These are phyloP conservation scores for Brasilioporus rufonigricans DNA, from an alignment of 768 basidiomycete species.

Conservation along the genomic window DNA sequence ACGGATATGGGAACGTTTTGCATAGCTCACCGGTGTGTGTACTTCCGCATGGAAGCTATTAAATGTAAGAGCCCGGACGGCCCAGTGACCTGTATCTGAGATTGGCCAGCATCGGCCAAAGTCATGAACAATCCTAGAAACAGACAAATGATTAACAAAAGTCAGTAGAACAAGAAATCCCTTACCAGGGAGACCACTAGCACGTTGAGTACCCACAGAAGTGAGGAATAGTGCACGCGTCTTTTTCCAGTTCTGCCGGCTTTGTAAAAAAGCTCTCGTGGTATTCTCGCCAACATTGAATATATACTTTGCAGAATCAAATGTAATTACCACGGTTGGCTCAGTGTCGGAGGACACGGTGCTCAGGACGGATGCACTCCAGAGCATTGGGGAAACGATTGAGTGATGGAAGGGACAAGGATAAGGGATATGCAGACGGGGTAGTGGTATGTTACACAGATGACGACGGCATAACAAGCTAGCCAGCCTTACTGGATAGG, in stretches of 20 bases:
- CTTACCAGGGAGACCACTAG: constrained; percentile 74
- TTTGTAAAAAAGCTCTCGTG: constrained; percentile 70
- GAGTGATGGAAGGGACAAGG: constrained; percentile 18
- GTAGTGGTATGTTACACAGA: constrained; percentile 28
- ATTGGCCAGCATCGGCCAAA: constrained; percentile 66
- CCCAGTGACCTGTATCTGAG: constrained; percentile 60
- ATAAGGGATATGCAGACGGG: constrained; percentile 3
- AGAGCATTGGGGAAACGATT: constrained; percentile 42
- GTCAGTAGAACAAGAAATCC: background rate
- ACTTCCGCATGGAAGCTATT: constrained; percentile 68
- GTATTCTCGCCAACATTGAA: constrained; percentile 88
- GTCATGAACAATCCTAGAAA: constrained; percentile 72
- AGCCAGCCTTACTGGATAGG: too few relatives aligned
- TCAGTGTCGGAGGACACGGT: constrained; percentile 73
- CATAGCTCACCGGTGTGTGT: constrained; percentile 55
- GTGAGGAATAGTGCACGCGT: constrained; percentile 73
- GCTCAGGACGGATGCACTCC: constrained; percentile 62
- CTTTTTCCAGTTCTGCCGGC: constrained; percentile 61
- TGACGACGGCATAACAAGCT: constrained; percentile 25
- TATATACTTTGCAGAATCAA: constrained; percentile 78
- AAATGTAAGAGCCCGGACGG: constrained; percentile 72
- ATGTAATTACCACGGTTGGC: constrained; percentile 70
- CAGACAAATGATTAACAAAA: background rate
- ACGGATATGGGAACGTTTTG: background rate
- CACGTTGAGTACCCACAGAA: constrained; percentile 56